Evolutionary conservation across 139 green algal species (phyloP).

Genomic region (Monoraphidium neglectum): DNA sequence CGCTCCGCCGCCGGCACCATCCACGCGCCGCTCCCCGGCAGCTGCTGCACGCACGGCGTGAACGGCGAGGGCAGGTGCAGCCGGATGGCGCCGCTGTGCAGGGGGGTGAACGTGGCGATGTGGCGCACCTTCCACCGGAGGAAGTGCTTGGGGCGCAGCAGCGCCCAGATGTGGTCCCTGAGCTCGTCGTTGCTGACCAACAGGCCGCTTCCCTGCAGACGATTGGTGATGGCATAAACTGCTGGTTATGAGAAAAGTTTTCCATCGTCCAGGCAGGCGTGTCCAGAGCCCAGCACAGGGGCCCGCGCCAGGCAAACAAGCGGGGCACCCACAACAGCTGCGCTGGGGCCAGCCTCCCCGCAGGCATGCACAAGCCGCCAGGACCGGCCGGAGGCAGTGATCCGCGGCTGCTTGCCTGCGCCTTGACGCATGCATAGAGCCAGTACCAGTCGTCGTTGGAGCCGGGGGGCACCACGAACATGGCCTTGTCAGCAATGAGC

Average conservation of each 20-base stretch:
- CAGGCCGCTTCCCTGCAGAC: too few species aligned
- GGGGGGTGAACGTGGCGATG: conserved; percentile 65
- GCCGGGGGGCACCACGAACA: conserved; percentile 81
- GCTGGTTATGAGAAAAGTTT: too few species aligned
- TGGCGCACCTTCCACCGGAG: conserved; percentile 93
- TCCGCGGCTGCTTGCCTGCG: conserved; percentile 19
- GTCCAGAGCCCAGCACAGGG: too few species aligned
- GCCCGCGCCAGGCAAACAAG: too few species aligned
- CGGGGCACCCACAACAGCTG: too few species aligned
- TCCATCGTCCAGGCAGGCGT: too few species aligned
- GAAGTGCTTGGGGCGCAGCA: conserved; percentile 87
- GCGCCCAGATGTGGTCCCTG: conserved; percentile 94
- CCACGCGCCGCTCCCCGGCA: conserved; percentile 62
- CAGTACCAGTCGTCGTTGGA: conserved; percentile 99
- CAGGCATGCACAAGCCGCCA: too few species aligned
- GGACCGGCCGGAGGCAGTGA: too few species aligned
- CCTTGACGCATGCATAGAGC: conserved; percentile 90
- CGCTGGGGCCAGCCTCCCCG: too few species aligned
- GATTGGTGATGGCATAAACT: too few species aligned
- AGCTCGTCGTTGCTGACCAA: conserved; percentile 90
- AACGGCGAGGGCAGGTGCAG: conserved; percentile 59
- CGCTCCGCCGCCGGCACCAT: conserved; percentile 54
- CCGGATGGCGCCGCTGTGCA: background rate
- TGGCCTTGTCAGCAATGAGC: conserved; percentile 26
- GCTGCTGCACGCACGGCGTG: conserved; percentile 74